phyloP scores from a whole-genome alignment of 2,329 filamentous ascomycete genomes.

The Ascosphaera apis region DNA sequence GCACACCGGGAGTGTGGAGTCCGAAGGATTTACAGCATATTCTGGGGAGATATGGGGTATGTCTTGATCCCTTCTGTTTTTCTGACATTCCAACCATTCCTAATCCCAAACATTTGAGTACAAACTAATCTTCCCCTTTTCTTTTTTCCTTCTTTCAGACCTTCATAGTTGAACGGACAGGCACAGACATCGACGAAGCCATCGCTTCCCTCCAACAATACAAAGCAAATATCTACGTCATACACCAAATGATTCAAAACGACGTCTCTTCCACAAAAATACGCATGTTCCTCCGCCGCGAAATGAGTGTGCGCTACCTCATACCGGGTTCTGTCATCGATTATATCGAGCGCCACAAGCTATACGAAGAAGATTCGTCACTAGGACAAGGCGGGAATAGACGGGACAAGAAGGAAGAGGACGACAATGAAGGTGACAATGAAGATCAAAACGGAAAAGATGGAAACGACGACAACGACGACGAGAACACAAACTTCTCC shows the following conservation, averaged over 20 bases:
- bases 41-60: slow-evolving; percentile 48
- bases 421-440: not conserved
- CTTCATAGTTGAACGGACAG: slow-evolving; percentile 69
- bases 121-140: not conserved
- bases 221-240: slow-evolving; percentile 70
- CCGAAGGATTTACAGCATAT: slow-evolving; percentile 71
- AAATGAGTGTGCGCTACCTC: slow-evolving; percentile 60
- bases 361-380: slow-evolving; percentile 41
- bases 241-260: slow-evolving; percentile 70
- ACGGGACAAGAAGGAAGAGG: too few species aligned
- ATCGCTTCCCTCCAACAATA: slow-evolving; percentile 59
- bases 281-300: slow-evolving; percentile 51
- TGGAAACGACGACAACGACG: too few species aligned
- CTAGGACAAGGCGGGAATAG: slow-evolving; percentile 7
- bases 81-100: not conserved
- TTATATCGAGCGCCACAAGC: slow-evolving; percentile 44
- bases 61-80: slow-evolving; percentile 5
- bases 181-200: slow-evolving; percentile 74
- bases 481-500: too few species aligned
- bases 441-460: not conserved
- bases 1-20: slow-evolving; percentile 52
- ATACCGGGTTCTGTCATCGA: slow-evolving; percentile 53
- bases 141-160: slow-evolving; percentile 25
- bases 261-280: slow-evolving; percentile 69
- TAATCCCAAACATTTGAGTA: not conserved